phyloP scores from a whole-genome alignment of 768 basidiomycete genomes.

The Boletus fagicola region DNA sequence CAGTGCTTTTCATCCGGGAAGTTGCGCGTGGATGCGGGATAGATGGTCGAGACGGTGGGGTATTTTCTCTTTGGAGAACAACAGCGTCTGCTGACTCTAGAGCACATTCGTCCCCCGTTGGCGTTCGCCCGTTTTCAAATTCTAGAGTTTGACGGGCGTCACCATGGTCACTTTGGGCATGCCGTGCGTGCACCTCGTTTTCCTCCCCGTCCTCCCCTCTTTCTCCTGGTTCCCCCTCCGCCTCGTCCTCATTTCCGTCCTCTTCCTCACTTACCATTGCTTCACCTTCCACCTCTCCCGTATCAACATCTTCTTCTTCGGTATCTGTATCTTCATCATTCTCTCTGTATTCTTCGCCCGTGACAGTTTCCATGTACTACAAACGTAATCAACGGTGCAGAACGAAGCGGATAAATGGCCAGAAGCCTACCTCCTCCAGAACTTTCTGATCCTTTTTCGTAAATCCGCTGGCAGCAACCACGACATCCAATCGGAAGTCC shows the following conservation, averaged over 20 bases:
- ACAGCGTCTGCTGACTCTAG: background rate
- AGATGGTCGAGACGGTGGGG: slow-evolving; percentile 25
- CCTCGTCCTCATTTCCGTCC: slow-evolving; percentile 37
- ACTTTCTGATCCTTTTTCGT: slow-evolving; percentile 76
- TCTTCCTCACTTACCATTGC: slow-evolving; percentile 27
- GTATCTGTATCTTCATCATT: slow-evolving; percentile 29
- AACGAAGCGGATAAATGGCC: slow-evolving; percentile 18
- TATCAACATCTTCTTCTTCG: slow-evolving; percentile 39
- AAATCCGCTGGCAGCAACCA: slow-evolving; percentile 94
- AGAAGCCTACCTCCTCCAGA: slow-evolving; percentile 72
- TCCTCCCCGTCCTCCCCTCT: slow-evolving; percentile 33
- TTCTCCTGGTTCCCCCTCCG: slow-evolving; percentile 39
- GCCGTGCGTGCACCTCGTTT: slow-evolving; percentile 20
- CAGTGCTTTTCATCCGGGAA: no score
- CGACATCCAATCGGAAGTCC: slow-evolving; percentile 79
- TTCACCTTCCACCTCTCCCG: slow-evolving; percentile 39
- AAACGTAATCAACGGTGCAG: slow-evolving; percentile 24
- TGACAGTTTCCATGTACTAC: slow-evolving; percentile 67
- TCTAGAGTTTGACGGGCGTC: slow-evolving; percentile 10
- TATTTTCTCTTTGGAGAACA: slow-evolving; percentile 8
- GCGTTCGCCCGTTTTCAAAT: slow-evolving; percentile 14
- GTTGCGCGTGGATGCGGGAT: no score
- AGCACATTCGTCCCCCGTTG: background rate
- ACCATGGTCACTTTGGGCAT: slow-evolving; percentile 6
- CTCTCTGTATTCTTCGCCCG: slow-evolving; percentile 35